Base-by-base conservation (phyloP, 768 basidiomycete species). In the Kwoniella mangroviensis region DNA sequence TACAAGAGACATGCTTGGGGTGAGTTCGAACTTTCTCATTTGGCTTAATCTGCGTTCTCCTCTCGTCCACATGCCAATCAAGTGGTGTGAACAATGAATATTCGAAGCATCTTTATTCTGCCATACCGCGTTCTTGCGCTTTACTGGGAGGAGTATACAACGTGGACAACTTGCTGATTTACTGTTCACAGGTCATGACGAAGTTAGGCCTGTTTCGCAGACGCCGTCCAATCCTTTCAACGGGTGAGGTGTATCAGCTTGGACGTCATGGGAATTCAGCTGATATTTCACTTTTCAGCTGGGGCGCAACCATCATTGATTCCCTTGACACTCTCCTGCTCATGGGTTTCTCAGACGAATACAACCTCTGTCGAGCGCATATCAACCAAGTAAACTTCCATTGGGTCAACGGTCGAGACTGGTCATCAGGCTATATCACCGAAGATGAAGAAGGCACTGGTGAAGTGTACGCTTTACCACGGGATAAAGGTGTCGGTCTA, bases 1-100 rank as follows among this genome's bases (percentile, higher is more conserved):
- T 83, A 83, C 61, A 83, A 83, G 72, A 71, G 75, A 51, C 62
- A 78, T 69, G 82, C 82, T 19, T 83, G 82, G 82, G 81, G 82
- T 82, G 67, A 71, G 79, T 76, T 5, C 4, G 12, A 12, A 49
- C 4, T 15, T 49, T 49, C 1, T 34, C 34, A 26, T 15, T 43
- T 60, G n/a, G 22, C 55, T 54, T n/a, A 21, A 54, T n/a, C 22
- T 54, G 26, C 26, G 26, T 28, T 4, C 4, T 28, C 2, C 26
- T 28, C 26, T 28, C 26, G 26, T 28, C 28, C 34, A 34, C 34
- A 34, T 34, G 34, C 34, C 0, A 34, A 1, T 34, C 34, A 34
- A 1, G 34, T 34, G 6, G 34, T 28, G 26, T 28, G 26, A 28
- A 28, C 4, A 2, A 28, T 28, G 26, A 28, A 28, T 28, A 28